phyloP scores from a whole-genome alignment of 345 rosid genomes.

The Atalantia buxifolia region DNA sequence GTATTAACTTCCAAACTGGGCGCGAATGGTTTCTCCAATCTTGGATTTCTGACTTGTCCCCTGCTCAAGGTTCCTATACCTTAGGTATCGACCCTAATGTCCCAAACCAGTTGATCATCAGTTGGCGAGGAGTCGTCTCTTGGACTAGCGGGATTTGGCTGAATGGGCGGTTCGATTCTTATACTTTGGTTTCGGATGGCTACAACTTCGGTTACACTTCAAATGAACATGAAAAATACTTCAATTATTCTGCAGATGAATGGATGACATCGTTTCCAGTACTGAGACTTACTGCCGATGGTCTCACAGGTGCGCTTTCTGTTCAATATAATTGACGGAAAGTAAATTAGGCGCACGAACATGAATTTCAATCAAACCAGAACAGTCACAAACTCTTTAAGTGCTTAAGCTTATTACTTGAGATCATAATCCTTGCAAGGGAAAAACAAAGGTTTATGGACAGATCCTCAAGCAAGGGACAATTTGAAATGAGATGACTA shows the following conservation, averaged over 20 bases:
- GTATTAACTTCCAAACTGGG: slow-evolving; percentile 28
- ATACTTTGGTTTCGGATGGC: too few relatives aligned
- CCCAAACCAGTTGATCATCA: slow-evolving; percentile 12
- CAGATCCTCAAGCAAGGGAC: too few relatives aligned
- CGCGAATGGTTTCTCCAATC: slow-evolving; percentile 29
- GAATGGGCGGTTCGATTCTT: not conserved
- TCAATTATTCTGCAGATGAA: slow-evolving; percentile 11
- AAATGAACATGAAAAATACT: slow-evolving; percentile 21
- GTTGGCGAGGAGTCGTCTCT: slow-evolving; percentile 12
- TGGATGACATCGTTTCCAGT: not conserved
- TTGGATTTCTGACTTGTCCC: slow-evolving; percentile 4
- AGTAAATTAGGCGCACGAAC: too few relatives aligned
- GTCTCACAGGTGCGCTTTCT: not conserved
- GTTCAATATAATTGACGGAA: too few relatives aligned
- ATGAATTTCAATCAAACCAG: too few relatives aligned
- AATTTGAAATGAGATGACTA: too few relatives aligned
- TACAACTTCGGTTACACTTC: slow-evolving; percentile 12
- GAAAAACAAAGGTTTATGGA: too few relatives aligned
- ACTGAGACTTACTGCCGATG: too few relatives aligned
- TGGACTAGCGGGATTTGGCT: slow-evolving; percentile 19
- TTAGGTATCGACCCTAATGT: slow-evolving; percentile 28
- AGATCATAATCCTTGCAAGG: too few relatives aligned
- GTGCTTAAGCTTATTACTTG: too few relatives aligned
- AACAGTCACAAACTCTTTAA: too few relatives aligned
- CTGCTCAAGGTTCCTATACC: slow-evolving; percentile 18